Evolutionary conservation across 208 protist genomes (phyloP), one percentile per base, ranked within the genome.

Genomic region (Trypanosoma grayi): DNA sequence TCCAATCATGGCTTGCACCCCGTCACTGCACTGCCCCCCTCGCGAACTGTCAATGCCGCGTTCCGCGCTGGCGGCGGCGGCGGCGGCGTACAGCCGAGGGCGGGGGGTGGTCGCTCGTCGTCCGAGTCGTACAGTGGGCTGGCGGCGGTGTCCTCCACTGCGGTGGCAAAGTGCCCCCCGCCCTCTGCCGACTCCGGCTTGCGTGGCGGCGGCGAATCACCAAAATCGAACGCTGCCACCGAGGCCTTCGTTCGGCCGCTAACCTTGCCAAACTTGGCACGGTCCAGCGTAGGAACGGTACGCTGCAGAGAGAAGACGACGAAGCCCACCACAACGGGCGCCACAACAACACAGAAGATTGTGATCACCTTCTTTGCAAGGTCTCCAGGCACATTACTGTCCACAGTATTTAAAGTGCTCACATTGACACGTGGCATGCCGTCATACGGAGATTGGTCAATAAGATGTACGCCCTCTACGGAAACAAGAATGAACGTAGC

Each of bases 261-360:
- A n/a, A n/a, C 14, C 20, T 66, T 66, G 24, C 66, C 55, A 6
- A 70, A 40, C 66, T 70, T 70, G 24, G 43, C 60, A 22, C 62
- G 71, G 4, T 50, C 64, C 27, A 90, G 69, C 25, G 56, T 70
- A 0, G 83, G 83, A 30, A 87, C 71, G 36, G 58, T 77, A 33
- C 81, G 84, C 68, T 85, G 80, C 8, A 91, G 28, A 13, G 84
- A 91, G 68, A 91, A 91, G 61, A 71, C 74, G 28, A 91, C 84
- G 24, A 91, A 77, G 56, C 77, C 84, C 11, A 79, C 52, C 22
- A 68, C 62, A 13, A 75, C 79, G 27, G 80, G 85, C 2, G 70
- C 60, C 28, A 88, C 72, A 13, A 87, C 65, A 18, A 83, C 70
- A 36, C 77, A 87, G 24, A 48, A 41, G 18, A 68, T 47, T n/a